Base-by-base conservation (phyloP, 2,329 filamentous ascomycete genomes). In the Aulographum hederae region DNA sequence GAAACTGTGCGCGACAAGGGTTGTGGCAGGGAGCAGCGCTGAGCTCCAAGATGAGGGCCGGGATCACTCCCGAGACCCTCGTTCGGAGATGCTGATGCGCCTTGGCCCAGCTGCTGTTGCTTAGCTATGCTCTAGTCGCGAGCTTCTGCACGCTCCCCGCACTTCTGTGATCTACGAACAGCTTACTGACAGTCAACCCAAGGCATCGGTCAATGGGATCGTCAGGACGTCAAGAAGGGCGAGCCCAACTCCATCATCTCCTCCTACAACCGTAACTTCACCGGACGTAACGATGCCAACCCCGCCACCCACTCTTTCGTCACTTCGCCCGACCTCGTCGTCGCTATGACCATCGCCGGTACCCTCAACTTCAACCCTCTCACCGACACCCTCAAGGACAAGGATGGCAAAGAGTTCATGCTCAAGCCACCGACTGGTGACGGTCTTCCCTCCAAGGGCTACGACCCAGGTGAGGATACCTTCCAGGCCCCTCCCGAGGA, bases 221-320 rank as follows among this genome's bases (percentile, higher is more conserved):
- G 89, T 44, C 67, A 64, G 42, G 86, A 95, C 46, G 82, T 94
- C 34, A 78, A 85, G 69, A 94, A 95, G 73, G 86, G 86, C 43
- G 75, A 80, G 46, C 65, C 84, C 48, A 98, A 98, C 74, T 91
- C 84, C 5, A 98, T 98, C 56, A 67, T 98, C 54, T 94, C 85
- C 29, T 95, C 89, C 18, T 98, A 94, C 76, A 98, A 98, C 78
- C 84, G 89, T 61, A 95, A 98, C 74, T 95, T 98, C 67, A 95
- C 86, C 38, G 86, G 86, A 43, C 82, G 89, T 54, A 95, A 95
- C 58, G 85, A 93, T 46, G 84, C 80, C 43, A 95, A 93, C 69
- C 84, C 84, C 26, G 82, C 82, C 34, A 93, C 84, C 32, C 84
- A 92, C 65, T 81, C 81, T 36, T 93, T 93, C 57, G 84, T 92